Conservation (phyloP, 1,284 basidiomycete species). For the Puccinia coronata region DNA sequence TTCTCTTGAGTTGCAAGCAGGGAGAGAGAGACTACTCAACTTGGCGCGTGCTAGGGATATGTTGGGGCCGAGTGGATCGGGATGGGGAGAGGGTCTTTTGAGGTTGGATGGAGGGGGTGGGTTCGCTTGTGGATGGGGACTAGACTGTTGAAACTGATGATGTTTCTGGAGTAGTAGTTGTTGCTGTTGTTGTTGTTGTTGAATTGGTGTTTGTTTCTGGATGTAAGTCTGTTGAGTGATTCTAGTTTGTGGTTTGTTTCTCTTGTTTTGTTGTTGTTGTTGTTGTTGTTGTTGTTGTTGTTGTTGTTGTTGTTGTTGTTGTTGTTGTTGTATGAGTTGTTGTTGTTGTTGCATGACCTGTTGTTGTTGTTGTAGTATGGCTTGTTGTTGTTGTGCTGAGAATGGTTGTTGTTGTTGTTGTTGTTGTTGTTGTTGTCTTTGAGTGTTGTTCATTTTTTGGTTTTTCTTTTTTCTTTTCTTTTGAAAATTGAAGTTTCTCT, state of each 20-base stretch:
- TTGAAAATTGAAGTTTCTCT: neutral
- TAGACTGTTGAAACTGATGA: slow-evolving; percentile 2
- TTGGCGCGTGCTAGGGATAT: slow-evolving; percentile 28
- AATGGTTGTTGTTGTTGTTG: slow-evolving; percentile 11
- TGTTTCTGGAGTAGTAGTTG: slow-evolving; percentile 15
- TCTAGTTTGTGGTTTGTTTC: neutral
- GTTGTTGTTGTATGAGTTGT: slow-evolving; percentile 6
- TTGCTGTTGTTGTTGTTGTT: no score
- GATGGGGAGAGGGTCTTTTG: slow-evolving; percentile 32
- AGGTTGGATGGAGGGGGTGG: neutral
- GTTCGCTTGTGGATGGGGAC: slow-evolving; percentile 2
- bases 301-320: neutral
- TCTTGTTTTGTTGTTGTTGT: neutral
- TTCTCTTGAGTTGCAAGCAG: neutral
- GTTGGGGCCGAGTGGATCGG: slow-evolving; percentile 37
- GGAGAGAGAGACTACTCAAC: neutral
- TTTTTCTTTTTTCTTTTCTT: neutral
- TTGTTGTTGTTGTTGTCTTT: neutral
- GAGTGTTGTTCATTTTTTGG: neutral
- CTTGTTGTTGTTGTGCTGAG: neutral
- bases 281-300: neutral
- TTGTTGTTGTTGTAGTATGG: neutral
- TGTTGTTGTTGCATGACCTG: neutral
- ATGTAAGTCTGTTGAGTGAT: slow-evolving; percentile 17
- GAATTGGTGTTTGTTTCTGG: neutral